These are phyloP conservation scores for Sporothrix curviconia DNA, from an alignment of 2,329 filamentous ascomycete species.

Conservation along the genomic window DNA sequence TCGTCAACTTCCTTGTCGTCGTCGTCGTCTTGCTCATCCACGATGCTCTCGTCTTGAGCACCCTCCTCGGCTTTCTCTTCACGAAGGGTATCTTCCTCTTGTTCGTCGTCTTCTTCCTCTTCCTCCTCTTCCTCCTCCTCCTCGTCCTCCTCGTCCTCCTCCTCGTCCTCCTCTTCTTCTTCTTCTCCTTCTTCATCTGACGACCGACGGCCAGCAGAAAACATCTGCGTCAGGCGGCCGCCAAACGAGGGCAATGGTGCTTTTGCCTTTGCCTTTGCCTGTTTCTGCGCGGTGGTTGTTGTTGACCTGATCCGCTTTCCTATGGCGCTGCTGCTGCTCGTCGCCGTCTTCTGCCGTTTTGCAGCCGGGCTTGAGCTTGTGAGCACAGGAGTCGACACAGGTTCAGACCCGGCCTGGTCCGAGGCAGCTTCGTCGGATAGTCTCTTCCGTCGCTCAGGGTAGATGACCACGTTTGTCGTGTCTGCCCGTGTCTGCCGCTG, in stretches of 20 bases:
- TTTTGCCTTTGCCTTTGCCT: slow-evolving; percentile 8
- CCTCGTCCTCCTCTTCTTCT: neutral
- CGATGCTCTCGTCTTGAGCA: slow-evolving; percentile 9
- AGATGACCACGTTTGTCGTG: neutral
- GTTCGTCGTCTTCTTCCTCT: slow-evolving; percentile 18
- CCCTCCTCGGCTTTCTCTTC: slow-evolving; percentile 16
- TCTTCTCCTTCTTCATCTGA: neutral
- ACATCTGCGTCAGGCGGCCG: slow-evolving; percentile 21
- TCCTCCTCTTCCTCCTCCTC: slow-evolving; percentile 15
- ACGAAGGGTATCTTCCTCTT: neutral
- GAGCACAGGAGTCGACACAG: slow-evolving; percentile 49
- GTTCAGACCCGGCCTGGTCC: slow-evolving; percentile 68
- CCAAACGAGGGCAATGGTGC: slow-evolving; percentile 20
- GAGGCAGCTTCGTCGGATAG: slow-evolving; percentile 57
- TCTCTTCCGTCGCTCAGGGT: slow-evolving; percentile 43
- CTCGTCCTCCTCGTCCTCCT: neutral
- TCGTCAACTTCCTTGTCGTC: no score
- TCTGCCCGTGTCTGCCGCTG: neutral
- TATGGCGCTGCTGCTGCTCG: slow-evolving; percentile 32
- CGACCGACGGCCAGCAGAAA: slow-evolving; percentile 13
- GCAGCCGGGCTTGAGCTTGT: slow-evolving; percentile 47
- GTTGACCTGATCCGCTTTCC: slow-evolving; percentile 46
- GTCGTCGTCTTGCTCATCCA: neutral
- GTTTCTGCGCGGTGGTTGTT: slow-evolving; percentile 35
- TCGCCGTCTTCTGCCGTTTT: slow-evolving; percentile 35